Evolutionary conservation across 225 moss, liverwort and hornwort genomes (phyloP).

Genomic region (Marchantia paleacea): DNA sequence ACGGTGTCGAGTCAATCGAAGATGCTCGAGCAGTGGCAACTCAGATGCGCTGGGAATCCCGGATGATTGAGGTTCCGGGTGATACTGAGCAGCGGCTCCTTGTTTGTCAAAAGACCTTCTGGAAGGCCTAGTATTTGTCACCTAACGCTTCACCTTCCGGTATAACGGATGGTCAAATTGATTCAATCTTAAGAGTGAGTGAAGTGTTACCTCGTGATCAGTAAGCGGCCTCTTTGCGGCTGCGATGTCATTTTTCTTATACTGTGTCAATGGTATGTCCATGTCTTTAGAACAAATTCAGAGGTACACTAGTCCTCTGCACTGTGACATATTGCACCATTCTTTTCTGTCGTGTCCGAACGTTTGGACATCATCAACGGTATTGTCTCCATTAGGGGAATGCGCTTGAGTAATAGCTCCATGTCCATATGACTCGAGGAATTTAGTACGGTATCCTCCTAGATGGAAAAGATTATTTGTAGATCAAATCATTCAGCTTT

Average conservation of each 20-base stretch:
- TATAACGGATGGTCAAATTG: neutral
- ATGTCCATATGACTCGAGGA: neutral
- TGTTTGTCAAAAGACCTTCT: conserved; percentile 50
- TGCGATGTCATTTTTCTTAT: neutral
- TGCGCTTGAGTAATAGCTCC: neutral
- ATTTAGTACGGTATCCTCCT: neutral
- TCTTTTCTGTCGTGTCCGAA: neutral
- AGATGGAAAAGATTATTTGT: conserved; percentile 2
- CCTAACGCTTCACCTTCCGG: neutral
- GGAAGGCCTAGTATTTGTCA: conserved; percentile 28
- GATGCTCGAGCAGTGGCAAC: conserved; percentile 44
- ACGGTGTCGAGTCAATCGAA: conserved; percentile 31
- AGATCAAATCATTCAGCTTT: conserved; percentile 14
- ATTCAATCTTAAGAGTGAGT: too few species aligned
- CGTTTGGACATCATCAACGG: conserved; percentile 4
- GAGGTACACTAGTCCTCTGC: neutral
- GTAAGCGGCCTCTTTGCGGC: neutral
- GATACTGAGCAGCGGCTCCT: conserved; percentile 44
- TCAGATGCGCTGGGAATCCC: conserved; percentile 51
- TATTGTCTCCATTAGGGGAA: neutral
- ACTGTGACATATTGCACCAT: conserved; percentile 1
- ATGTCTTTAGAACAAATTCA: neutral
- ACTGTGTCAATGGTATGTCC: neutral
- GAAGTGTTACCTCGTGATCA: neutral
- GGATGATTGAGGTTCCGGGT: conserved; percentile 42